phyloP scores from a whole-genome alignment of 768 basidiomycete species.

The Kwoniella europaea region DNA sequence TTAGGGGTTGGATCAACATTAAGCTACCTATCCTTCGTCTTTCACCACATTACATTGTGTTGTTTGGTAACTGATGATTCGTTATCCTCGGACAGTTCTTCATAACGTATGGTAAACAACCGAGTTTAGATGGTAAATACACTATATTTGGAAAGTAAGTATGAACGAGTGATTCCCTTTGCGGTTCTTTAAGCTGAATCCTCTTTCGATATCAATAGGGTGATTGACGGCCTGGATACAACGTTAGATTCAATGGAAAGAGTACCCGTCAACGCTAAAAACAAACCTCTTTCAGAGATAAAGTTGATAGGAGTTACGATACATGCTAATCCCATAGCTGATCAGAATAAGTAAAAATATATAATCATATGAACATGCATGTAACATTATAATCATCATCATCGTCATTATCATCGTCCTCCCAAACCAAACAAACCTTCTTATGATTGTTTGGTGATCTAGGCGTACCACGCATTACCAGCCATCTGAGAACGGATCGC shows the following conservation, averaged over 20 bases:
- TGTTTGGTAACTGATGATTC: no score
- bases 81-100: constrained; percentile 62
- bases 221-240: constrained; percentile 97
- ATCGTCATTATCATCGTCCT: not conserved
- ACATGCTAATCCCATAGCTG: constrained; percentile 94
- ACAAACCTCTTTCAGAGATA: constrained; percentile 83
- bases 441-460: not conserved
- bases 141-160: constrained; percentile 83
- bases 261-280: constrained; percentile 87
- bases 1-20: not conserved
- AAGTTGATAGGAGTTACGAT: constrained; percentile 80
- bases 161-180: no score
- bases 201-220: no score
- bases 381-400: constrained; percentile 5
- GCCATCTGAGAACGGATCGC: constrained; percentile 23
- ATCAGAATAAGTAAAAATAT: constrained; percentile 59
- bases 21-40: not conserved
- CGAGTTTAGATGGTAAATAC: constrained; percentile 87
- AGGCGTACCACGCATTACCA: constrained; percentile 38
- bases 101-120: constrained; percentile 83
- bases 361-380: constrained; percentile 11
- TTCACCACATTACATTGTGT: no score
- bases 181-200: no score
- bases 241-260: constrained; percentile 93
- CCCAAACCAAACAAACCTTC: no score